phyloP scores from a whole-genome alignment of 2,329 filamentous ascomycete species.

The Fusarium sororula region DNA sequence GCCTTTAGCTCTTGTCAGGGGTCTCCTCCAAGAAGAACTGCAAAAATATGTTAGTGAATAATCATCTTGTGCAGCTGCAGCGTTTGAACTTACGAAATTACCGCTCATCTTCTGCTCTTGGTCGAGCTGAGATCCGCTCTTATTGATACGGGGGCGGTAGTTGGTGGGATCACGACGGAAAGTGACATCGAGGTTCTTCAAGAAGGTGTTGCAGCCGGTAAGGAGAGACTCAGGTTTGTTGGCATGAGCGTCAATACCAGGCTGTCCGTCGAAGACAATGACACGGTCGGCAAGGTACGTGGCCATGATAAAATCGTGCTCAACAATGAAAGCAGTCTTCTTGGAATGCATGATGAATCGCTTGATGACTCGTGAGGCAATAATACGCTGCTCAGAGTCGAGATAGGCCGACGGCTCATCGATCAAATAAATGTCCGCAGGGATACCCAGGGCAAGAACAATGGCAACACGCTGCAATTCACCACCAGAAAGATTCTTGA shows the following conservation, averaged over 20 bases:
- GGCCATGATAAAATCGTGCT: slow-evolving; percentile 99
- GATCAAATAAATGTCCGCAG: slow-evolving; percentile 97
- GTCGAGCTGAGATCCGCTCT: slow-evolving; percentile 92
- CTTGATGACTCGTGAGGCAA: slow-evolving; percentile 97
- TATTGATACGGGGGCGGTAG: slow-evolving; percentile 98
- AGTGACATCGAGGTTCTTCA: slow-evolving; percentile 96
- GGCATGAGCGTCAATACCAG: slow-evolving; percentile 86
- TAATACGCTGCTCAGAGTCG: slow-evolving; percentile 98
- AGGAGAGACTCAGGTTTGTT: slow-evolving; percentile 91
- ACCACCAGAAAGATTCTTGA: slow-evolving; percentile 98
- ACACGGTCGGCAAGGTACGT: slow-evolving; percentile 85
- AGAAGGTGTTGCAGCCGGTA: slow-evolving; percentile 94
- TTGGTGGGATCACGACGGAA: slow-evolving; percentile 98
- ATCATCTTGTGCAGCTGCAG: not conserved
- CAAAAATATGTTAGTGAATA: slow-evolving; percentile 19
- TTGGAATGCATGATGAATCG: slow-evolving; percentile 99
- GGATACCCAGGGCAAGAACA: slow-evolving; percentile 92
- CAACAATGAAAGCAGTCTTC: slow-evolving; percentile 98
- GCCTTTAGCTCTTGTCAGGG: slow-evolving; percentile 63
- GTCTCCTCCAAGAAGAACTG: slow-evolving; percentile 95
- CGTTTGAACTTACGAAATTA: slow-evolving; percentile 78
- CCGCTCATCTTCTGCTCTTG: slow-evolving; percentile 95
- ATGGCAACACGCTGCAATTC: slow-evolving; percentile 99
- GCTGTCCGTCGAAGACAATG: slow-evolving; percentile 97
- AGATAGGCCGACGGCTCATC: slow-evolving; percentile 98